Evolutionary conservation across 768 basidiomycete genomes (phyloP), one percentile per base, ranked within the genome.

Genomic region (Pleurotus eryngii): DNA sequence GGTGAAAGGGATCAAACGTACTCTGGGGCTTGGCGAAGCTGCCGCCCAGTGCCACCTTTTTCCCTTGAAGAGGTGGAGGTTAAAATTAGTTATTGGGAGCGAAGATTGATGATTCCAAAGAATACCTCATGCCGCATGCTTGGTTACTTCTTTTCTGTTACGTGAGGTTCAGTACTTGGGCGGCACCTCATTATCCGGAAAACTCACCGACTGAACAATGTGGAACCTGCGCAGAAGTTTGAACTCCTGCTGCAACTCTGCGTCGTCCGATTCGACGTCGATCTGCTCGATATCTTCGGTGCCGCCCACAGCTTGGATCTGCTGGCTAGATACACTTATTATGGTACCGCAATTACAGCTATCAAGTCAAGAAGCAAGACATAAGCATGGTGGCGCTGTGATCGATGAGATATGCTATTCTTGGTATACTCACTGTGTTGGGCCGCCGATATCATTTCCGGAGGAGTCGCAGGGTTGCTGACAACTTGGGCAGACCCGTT

Each of bases 211-310:
- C 3, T 42, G 39, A 15, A 54, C 42, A 24, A 54, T 42, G 24
- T 39, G 51, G 24, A 54, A 54, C 22, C 51, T 39, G 18, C 51
- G 51, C 24, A 54, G 51, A 8, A 18, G 51, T 20, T 54, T 54
- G n/a, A 54, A 8, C 12, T 54, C 39, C 51, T 15, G 9, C 11
- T n/a, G 51, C 20, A 17, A 20, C 5, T 24, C 15, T 20, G 8
- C 27, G 37, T 14, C 42, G 51, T 22, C 17, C 38, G 14, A 17
- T 15, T 42, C 20, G 20, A 18, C 35, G 18, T 18, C 11, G 18
- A 12, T 18, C 51, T 18, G 35, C 18, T 15, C 14, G 22, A 15
- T n/a, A n/a, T 42, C 37, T n/a, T 15, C 17, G 11, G 30, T 11
- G 17, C 15, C 24, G 39, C 20, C 5, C 9, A 37, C 22, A n/a